Conservation (phyloP, 1,284 basidiomycete species). For the Xanthoconium separans region DNA sequence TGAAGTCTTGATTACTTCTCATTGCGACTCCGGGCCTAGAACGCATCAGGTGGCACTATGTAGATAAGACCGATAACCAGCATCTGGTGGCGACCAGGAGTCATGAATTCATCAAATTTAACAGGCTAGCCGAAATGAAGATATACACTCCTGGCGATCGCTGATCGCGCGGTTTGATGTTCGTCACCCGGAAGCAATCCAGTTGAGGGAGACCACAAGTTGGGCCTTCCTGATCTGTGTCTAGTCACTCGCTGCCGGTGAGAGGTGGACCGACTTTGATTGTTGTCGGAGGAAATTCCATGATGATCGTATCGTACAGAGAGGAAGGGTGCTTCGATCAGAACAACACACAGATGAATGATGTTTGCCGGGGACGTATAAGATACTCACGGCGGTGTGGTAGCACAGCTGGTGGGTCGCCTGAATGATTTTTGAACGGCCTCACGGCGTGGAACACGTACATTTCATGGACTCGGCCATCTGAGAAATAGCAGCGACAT, state of each 20-base stretch:
- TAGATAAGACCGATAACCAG: background rate
- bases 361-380: no score
- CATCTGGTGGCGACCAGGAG: background rate
- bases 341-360: no score
- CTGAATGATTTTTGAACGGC: background rate
- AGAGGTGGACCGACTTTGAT: conserved; percentile 8
- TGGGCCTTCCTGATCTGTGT: background rate
- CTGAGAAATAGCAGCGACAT: background rate
- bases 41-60: background rate
- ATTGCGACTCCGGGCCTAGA: conserved; percentile 17
- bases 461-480: no score
- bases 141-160: conserved; percentile 26
- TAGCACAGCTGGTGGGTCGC: background rate
- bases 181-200: background rate
- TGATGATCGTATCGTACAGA: no score
- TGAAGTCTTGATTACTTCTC: background rate
- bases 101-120: conserved; percentile 14
- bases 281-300: background rate
- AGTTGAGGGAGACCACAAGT: background rate
- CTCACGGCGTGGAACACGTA: background rate
- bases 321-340: no score
- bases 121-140: conserved; percentile 30
- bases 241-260: background rate
- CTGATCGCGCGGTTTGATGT: conserved; percentile 18
- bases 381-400: no score